Evolutionary conservation across 805 yeast genomes (phyloP).

Genomic region (Novakomyces olei): DNA sequence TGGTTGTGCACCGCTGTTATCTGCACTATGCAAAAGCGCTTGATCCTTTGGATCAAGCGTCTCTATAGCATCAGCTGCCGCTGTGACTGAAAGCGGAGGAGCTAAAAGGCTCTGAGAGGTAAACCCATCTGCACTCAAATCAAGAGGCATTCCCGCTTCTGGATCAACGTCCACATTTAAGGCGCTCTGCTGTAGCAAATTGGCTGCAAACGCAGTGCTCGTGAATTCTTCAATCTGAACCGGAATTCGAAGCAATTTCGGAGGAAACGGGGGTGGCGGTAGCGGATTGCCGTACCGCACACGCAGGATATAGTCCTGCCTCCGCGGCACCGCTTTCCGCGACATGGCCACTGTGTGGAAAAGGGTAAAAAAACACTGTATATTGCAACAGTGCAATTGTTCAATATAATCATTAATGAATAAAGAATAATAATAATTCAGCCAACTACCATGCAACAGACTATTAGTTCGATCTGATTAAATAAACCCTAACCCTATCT

Average conservation of each 20-base stretch:
- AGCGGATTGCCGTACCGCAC: constrained; percentile 64
- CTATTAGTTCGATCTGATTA: no score
- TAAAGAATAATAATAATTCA: no score
- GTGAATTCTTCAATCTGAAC: constrained; percentile 24
- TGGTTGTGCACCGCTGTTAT: neutral
- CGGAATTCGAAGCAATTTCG: constrained; percentile 46
- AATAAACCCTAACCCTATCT: no score
- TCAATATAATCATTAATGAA: no score
- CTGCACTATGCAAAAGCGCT: constrained; percentile 1
- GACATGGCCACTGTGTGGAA: no score
- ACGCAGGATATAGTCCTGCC: constrained; percentile 34
- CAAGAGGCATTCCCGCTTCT: constrained; percentile 54
- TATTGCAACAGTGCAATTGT: no score
- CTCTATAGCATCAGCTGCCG: constrained; percentile 14
- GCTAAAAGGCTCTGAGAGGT: neutral
- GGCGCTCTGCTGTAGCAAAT: constrained; percentile 58
- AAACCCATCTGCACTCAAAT: constrained; percentile 23
- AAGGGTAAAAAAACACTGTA: no score
- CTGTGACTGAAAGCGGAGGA: constrained; percentile 1
- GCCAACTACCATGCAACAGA: no score
- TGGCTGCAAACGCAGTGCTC: constrained; percentile 37
- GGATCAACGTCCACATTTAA: constrained; percentile 29
- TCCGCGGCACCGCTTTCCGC: no score
- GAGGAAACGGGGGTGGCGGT: constrained; percentile 87
- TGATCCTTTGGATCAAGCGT: constrained; percentile 43